A percentile compares a stretch with the other conserved stretches of the same genome.
phyloP scores from a whole-genome alignment of 192 early-diverging fungal species.

The Coemansia sp. region DNA sequence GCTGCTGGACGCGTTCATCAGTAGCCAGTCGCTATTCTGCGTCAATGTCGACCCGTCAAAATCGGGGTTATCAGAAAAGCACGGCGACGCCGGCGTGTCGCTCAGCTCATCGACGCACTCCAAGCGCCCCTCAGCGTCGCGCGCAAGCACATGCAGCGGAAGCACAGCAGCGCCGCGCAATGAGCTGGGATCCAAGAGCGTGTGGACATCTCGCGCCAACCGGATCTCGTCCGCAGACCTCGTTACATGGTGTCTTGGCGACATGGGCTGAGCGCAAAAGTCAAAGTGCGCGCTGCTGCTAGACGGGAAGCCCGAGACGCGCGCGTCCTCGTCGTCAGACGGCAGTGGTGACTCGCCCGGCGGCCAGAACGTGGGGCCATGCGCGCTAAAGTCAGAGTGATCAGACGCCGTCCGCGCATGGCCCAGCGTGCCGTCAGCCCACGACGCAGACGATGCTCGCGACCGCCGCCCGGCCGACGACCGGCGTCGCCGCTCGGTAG shows the following conservation, averaged over 20 bases:
- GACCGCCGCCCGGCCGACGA: conserved; percentile 24
- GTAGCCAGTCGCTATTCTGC: conserved; percentile 49
- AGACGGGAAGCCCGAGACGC: conserved; percentile 36
- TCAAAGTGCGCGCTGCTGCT: conserved; percentile 51
- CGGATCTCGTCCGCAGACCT: conserved; percentile 27
- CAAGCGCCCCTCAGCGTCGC: conserved; percentile 11
- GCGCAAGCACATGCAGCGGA: conserved; percentile 43
- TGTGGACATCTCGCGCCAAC: conserved; percentile 9
- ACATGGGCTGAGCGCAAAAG: conserved; percentile 29
- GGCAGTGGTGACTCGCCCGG: conserved; percentile 27
- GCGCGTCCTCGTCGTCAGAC: conserved; percentile 14
- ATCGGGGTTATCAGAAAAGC: conserved; percentile 26
- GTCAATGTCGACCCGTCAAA: conserved; percentile 53
- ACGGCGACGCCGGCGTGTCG: conserved; percentile 16
- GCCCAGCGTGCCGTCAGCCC: conserved; percentile 23
- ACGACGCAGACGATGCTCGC: conserved; percentile 38
- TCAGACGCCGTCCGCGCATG: conserved; percentile 38
- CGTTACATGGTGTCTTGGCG: conserved; percentile 27
- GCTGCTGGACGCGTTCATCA: conserved; percentile 49
- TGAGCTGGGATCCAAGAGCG: conserved; percentile 44
- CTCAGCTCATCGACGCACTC: conserved; percentile 9
- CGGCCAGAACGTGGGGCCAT: conserved; percentile 39
- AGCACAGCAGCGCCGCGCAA: conserved; percentile 18
- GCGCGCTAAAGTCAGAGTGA: conserved; percentile 27
- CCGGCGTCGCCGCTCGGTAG: conserved; percentile 47